Conservation (phyloP, 2,329 filamentous ascomycete genomes). For the Fusarium tjaetaba region DNA sequence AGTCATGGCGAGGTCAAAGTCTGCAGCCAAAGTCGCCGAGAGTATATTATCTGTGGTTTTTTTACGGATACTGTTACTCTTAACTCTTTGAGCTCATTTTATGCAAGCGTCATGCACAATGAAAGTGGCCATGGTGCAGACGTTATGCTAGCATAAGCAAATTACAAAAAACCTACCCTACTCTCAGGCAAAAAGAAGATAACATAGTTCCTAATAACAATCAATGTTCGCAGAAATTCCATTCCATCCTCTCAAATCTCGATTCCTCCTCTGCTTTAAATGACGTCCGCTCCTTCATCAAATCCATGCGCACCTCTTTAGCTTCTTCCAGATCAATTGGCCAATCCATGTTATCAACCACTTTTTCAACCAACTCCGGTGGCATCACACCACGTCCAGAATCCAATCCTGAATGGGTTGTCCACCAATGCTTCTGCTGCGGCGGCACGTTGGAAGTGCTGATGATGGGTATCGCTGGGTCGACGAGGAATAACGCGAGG, state of each 20-base stretch:
- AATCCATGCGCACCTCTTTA: not conserved
- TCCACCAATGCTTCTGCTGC: not conserved
- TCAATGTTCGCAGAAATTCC: not conserved
- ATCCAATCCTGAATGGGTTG: fast-evolving
- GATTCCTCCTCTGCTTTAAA: not conserved
- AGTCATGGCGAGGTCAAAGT: not conserved
- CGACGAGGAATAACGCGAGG: not conserved
- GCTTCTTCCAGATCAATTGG: not conserved
- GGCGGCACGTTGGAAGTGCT: constrained; percentile 1
- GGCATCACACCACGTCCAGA: not conserved
- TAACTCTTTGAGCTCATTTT: not conserved
- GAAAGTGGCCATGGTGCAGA: too few relatives aligned
- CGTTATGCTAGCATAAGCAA: not conserved
- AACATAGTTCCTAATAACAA: not conserved
- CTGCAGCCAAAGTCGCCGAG: not conserved
- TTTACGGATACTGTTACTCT: too few relatives aligned
- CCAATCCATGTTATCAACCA: not conserved
- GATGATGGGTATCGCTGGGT: not conserved
- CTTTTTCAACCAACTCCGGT: not conserved
- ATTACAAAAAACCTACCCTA: not conserved
- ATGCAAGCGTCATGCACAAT: fast-evolving
- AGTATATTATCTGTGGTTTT: not conserved
- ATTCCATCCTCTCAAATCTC: not conserved
- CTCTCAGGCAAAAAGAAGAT: not conserved
- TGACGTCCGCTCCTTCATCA: not conserved